These are phyloP conservation scores for Amanita rimosa DNA, from an alignment of 768 basidiomycete genomes.

Conservation along the genomic window DNA sequence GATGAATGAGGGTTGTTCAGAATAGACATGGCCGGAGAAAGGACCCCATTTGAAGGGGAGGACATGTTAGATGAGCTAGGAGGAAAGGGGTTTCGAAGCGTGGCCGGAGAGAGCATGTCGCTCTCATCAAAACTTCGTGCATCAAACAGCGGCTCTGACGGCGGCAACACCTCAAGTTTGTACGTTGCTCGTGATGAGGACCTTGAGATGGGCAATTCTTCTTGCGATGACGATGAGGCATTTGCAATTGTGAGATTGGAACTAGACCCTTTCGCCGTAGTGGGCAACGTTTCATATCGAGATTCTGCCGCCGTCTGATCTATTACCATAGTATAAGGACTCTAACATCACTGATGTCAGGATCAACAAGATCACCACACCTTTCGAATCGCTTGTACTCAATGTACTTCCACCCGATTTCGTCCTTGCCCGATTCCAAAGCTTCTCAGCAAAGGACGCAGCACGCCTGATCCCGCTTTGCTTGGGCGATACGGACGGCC, in stretches of 20 bases:
- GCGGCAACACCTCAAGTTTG: background rate
- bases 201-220: background rate
- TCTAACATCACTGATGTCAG: background rate
- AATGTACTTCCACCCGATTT: constrained; percentile 37
- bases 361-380: constrained; percentile 20
- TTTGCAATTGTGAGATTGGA: background rate
- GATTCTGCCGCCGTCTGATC: constrained; percentile 2
- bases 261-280: background rate
- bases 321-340: background rate
- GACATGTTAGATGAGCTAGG: constrained; percentile 5
- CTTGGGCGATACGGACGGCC: constrained; percentile 42
- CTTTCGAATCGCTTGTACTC: constrained; percentile 25
- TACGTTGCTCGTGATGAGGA: background rate
- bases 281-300: background rate
- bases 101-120: constrained; percentile 6
- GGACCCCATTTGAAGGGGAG: background rate
- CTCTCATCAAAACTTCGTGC: constrained; percentile 1
- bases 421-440: constrained; percentile 43
- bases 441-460: constrained; percentile 48
- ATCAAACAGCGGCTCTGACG: constrained; percentile 1
- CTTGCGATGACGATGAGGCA: background rate
- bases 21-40: background rate
- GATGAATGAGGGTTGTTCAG: constrained; percentile 1
- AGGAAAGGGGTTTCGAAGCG: constrained; percentile 11
- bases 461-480: constrained; percentile 38